Base-by-base conservation (phyloP, 1,284 basidiomycete genomes). In the Malassezia caprae region DNA sequence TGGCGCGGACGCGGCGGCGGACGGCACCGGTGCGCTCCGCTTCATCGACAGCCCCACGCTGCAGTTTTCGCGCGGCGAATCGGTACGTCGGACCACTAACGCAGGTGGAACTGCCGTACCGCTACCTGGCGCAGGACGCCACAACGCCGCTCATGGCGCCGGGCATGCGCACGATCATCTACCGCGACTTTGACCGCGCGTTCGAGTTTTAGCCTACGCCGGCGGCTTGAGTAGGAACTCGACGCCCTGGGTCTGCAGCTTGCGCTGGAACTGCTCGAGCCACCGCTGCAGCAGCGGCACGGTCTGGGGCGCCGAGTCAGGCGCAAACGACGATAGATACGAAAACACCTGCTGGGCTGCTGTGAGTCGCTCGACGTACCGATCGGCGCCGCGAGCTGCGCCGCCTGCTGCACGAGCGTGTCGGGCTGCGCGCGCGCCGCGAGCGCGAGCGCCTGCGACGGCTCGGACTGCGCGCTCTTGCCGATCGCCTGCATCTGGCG, bases 181-280 rank as follows among this genome's bases (percentile, higher is more conserved):
- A 52, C 46, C 37, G 46, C 28, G 55, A 57, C 39, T 57, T 57
- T 47, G 41, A 57, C 43, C 49, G 55, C 32, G 17, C 55, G 21
- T 52, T 57, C 17, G 55, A 57, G 17, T 52, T 57, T 27, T 57
- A 51, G 30, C 10, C 37, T 19, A 30, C 28, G 44, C 31, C 7
- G 37, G 30, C 31, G 53, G 51, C 54, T 61, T 64, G 23, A 65
- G 62, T 11, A 72, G 51, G 28, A 65, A 71, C 0, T 40, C 54
- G 3, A 60, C n/a, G 17, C 71, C 71, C 31, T 71, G 69, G 3
- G 64, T 46, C 19, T 60, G 54, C 13, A 73, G 58, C 47, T 73
- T 73, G 39, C 67, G 56, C 48, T 72, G 61, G 48, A 73, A 65
- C 48, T 67, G 63, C 46, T 74, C 65, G n/a, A 74, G 56, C 72